These are phyloP conservation scores for Capronia americana DNA, from an alignment of 2,329 filamentous ascomycete species.

Conservation along the genomic window DNA sequence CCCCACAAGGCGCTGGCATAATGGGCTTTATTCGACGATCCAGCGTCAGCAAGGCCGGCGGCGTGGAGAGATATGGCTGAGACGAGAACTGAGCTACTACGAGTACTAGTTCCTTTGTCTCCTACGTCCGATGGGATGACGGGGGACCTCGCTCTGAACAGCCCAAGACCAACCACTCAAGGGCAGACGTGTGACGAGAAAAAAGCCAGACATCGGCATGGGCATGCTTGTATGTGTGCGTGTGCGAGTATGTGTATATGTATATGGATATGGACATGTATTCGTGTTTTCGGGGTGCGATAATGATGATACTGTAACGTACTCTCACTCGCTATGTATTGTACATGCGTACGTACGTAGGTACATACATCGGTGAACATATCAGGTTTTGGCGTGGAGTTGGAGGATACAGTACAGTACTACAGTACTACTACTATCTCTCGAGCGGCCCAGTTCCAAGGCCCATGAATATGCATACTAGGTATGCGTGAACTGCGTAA, in stretches of 20 bases:
- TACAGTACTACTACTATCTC: too few species aligned
- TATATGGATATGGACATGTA: background rate
- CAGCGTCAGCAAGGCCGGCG: conserved; percentile 23
- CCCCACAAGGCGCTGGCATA: conserved; percentile 13
- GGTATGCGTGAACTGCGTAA: too few species aligned
- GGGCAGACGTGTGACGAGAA: background rate
- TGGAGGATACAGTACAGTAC: too few species aligned
- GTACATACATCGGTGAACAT: too few species aligned
- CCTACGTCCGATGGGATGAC: background rate
- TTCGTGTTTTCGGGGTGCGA: background rate
- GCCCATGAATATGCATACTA: too few species aligned
- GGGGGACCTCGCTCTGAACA: background rate
- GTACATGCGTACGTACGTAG: too few species aligned
- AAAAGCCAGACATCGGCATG: background rate
- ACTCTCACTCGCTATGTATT: too few species aligned
- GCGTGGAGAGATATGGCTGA: conserved; percentile 34
- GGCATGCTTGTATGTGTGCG: background rate
- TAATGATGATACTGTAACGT: too few species aligned
- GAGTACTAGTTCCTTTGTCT: background rate
- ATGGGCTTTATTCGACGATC: conserved; percentile 29
- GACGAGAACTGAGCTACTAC: background rate
- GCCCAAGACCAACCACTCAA: background rate
- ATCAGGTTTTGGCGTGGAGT: too few species aligned
- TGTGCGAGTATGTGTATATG: background rate
- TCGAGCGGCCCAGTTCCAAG: too few species aligned